Evolutionary conservation across 1,284 basidiomycete species (phyloP).

Genomic region (Violaceomyces palustris): DNA sequence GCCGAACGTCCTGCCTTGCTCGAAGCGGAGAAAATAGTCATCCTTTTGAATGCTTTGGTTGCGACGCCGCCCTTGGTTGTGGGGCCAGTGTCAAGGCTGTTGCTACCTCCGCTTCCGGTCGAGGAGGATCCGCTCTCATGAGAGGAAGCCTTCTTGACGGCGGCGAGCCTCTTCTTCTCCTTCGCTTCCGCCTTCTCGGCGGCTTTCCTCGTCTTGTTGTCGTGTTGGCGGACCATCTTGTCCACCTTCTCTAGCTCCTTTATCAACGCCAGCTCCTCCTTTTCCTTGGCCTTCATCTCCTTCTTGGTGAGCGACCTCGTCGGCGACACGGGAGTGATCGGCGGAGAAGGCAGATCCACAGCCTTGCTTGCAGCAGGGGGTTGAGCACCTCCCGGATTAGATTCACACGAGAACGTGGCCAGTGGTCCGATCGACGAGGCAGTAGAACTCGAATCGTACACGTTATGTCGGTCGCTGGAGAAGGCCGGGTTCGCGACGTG

Average conservation of each 20-base stretch:
- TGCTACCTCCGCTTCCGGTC: too few relatives aligned
- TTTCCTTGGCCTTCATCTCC: slow-evolving; percentile 26
- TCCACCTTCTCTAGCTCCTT: slow-evolving; percentile 29
- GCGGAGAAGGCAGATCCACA: slow-evolving; percentile 6
- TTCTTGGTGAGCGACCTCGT: slow-evolving; percentile 12
- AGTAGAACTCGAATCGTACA: too few relatives aligned
- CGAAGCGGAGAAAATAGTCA: slow-evolving; percentile 19
- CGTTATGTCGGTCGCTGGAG: too few relatives aligned
- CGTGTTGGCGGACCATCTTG: slow-evolving; percentile 33
- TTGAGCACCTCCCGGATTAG: too few relatives aligned
- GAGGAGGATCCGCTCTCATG: too few relatives aligned
- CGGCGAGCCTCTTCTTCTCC: slow-evolving; percentile 8
- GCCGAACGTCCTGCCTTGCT: slow-evolving; percentile 1
- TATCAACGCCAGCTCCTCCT: slow-evolving; percentile 34
- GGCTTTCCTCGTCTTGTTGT: slow-evolving; percentile 19
- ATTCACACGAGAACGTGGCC: too few relatives aligned
- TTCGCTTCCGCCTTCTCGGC: slow-evolving; percentile 13
- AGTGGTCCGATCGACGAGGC: too few relatives aligned
- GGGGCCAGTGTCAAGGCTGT: neutral
- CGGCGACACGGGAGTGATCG: slow-evolving; percentile 6
- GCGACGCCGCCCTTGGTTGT: neutral
- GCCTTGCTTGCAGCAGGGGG: too few relatives aligned
- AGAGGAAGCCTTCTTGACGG: slow-evolving; percentile 3
- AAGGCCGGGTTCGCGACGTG: too few relatives aligned
- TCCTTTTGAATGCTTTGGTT: slow-evolving; percentile 1